Evolutionary conservation across 2,329 filamentous ascomycete species (phyloP), one percentile per base, ranked within the genome.

Genomic region (Fusarium sp.): DNA sequence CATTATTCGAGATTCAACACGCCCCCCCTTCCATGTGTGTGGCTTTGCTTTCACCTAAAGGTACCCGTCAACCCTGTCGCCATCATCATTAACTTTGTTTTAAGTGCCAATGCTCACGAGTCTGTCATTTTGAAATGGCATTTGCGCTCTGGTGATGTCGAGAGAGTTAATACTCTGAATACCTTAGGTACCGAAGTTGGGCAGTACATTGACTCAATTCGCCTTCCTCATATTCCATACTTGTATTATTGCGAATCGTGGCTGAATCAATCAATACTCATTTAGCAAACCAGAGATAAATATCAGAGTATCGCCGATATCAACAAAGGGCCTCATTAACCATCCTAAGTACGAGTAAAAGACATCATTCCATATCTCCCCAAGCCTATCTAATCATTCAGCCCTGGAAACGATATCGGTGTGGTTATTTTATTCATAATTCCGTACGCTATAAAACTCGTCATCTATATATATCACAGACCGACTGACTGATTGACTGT

Each of bases 281-380:
- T 25, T 29, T 55, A 21, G 44, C 31, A 15, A 35, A 25, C n/a
- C 8, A 64, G 41, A 33, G 52, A 41, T n/a, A 38, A 41, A 39
- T 35, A 33, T 27, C 37, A n/a, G n/a, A 54, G 31, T 38, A 35
- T 31, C n/a, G 27, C 42, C 10, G n/a, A 65, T 19, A 44, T 55
- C 31, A 31, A 19, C 21, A 35, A n/a, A 56, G 42, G 35, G 41
- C 29, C 60, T 54, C 52, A 18, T 35, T 35, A 45, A 42, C 35
- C n/a, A 37, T 70, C 54, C 54, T 54, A 52, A 52, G 25, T 51
- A 23, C 51, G 12, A 42, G 27, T 44, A n/a, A 51, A 46, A 71
- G 62, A 54, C 55, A 49, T 48, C 23, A 38, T 52, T 64, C 45
- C 61, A 66, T 63, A 45, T 56, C 58, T 72, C 46, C 52, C 66